A percentile compares a stretch with the other conserved stretches of the same genome.
These are phyloP conservation scores for Haplosporangium sp. DNA, from an alignment of 371 early-diverging fungal genomes.

Conservation along the genomic window DNA sequence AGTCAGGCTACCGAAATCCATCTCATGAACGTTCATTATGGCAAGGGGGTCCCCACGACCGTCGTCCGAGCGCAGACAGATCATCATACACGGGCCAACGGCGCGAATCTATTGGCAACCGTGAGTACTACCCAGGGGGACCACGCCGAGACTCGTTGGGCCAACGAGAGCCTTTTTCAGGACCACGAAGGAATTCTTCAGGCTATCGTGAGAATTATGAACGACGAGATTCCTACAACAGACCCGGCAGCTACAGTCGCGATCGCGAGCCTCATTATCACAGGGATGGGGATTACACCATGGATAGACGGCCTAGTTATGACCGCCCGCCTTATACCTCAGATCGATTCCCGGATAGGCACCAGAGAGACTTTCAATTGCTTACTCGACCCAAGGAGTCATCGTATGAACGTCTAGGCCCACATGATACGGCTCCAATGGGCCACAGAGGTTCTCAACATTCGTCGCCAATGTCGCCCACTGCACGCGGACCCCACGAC, in stretches of 20 bases:
- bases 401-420: slow-evolving; percentile 10
- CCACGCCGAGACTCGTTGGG: slow-evolving; percentile 38
- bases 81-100: slow-evolving; percentile 17
- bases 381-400: slow-evolving; percentile 36
- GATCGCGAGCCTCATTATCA: slow-evolving; percentile 21
- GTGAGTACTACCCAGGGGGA: slow-evolving; percentile 15
- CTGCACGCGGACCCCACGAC: slow-evolving; percentile 5
- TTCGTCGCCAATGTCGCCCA: slow-evolving; percentile 12
- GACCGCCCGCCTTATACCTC: slow-evolving; percentile 28
- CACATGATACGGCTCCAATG: slow-evolving; percentile 15
- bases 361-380: slow-evolving; percentile 38
- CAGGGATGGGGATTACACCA: slow-evolving; percentile 23
- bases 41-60: slow-evolving; percentile 28
- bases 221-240: slow-evolving; percentile 15
- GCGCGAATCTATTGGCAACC: slow-evolving; percentile 38
- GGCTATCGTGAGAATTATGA: slow-evolving; percentile 4
- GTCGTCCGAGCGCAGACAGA: slow-evolving; percentile 38
- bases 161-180: slow-evolving; percentile 22
- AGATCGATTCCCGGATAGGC: slow-evolving; percentile 29
- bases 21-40: slow-evolving; percentile 33
- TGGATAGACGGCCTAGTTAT: slow-evolving; percentile 34
- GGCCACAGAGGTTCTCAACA: neutral
- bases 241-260: slow-evolving; percentile 31
- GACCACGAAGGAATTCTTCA: slow-evolving; percentile 27
- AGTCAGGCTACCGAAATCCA: slow-evolving; percentile 9